phyloP scores from a whole-genome alignment of 495 filamentous ascomycete genomes.

The Hypoxylon intermedium region DNA sequence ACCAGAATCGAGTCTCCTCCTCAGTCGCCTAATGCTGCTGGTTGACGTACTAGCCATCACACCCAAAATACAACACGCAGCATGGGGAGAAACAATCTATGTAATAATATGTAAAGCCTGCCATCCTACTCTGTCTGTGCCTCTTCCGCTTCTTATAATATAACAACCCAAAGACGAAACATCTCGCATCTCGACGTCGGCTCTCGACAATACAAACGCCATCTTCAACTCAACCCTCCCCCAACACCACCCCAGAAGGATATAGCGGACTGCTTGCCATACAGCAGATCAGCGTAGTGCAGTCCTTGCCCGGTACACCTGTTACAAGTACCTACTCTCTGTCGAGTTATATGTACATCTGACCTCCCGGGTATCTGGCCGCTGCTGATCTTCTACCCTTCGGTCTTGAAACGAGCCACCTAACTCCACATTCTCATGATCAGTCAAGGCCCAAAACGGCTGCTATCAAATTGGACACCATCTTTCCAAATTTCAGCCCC shows the following conservation, averaged over 20 bases:
- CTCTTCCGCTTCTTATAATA: slow-evolving; percentile 22
- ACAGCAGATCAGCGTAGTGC: slow-evolving; percentile 23
- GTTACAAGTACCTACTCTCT: slow-evolving; percentile 28
- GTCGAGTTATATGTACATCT: slow-evolving; percentile 38
- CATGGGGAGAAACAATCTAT: slow-evolving; percentile 22
- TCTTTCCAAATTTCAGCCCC: slow-evolving; percentile 45
- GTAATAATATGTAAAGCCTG: slow-evolving; percentile 27
- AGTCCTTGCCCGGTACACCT: slow-evolving; percentile 19
- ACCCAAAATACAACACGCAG: slow-evolving; percentile 29
- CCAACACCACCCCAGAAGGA: neutral
- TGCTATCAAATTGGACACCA: slow-evolving; percentile 48
- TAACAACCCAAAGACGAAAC: slow-evolving; percentile 13
- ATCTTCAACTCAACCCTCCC: neutral
- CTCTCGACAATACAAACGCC: slow-evolving; percentile 2
- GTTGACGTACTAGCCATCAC: slow-evolving; percentile 40
- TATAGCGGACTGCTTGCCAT: neutral
- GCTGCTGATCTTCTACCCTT: slow-evolving; percentile 49
- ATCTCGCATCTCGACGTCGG: slow-evolving; percentile 30
- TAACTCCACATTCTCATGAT: slow-evolving; percentile 50
- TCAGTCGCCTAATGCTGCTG: slow-evolving; percentile 31
- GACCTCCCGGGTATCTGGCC: slow-evolving; percentile 50
- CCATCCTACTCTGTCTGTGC: slow-evolving; percentile 25
- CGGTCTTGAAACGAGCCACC: slow-evolving; percentile 49
- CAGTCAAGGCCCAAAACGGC: slow-evolving; percentile 47
- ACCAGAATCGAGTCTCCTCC: slow-evolving; percentile 13